phyloP scores from a whole-genome alignment of 495 filamentous ascomycete genomes.

The Daldinia caldariorum region DNA sequence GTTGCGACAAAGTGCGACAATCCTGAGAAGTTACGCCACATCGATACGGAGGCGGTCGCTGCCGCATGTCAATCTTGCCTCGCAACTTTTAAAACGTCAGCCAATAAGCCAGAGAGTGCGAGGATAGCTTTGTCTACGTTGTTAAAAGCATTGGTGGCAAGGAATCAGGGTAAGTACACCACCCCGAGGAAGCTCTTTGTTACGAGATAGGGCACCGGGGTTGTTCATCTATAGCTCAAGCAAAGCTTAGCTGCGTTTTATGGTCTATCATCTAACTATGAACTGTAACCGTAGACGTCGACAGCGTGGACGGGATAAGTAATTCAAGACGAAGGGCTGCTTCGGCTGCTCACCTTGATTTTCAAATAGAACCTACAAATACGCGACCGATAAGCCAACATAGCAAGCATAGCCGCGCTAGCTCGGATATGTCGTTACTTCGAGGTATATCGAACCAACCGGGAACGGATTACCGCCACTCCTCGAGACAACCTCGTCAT shows the following conservation, averaged over 20 bases:
- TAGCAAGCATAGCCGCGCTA: conserved; percentile 70
- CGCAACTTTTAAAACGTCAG: conserved; percentile 77
- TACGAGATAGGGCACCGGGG: neutral
- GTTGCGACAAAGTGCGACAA: conserved; percentile 88
- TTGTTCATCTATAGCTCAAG: conserved; percentile 5
- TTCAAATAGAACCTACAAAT: conserved; percentile 54
- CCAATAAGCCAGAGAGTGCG: conserved; percentile 74
- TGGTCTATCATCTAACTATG: conserved; percentile 25
- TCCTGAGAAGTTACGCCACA: conserved; percentile 65
- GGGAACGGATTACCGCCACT: conserved; percentile 40
- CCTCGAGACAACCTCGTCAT: conserved; percentile 41
- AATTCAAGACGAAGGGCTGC: conserved; percentile 53
- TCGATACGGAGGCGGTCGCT: conserved; percentile 69
- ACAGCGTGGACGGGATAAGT: conserved; percentile 33
- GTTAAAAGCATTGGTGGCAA: conserved; percentile 71
- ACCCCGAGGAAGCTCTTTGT: neutral
- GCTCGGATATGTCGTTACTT: conserved; percentile 69
- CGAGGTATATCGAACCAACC: conserved; percentile 51
- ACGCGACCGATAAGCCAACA: conserved; percentile 62
- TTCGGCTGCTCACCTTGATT: conserved; percentile 63
- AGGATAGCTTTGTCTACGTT: conserved; percentile 82
- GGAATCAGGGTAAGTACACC: conserved; percentile 69
- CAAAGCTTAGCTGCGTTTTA: neutral
- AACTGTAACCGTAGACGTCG: conserved; percentile 38
- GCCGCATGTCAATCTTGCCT: conserved; percentile 67